A percentile compares a stretch with the other conserved stretches of the same genome.
phyloP scores from a whole-genome alignment of 768 basidiomycete genomes.

The Leccinum broughii region DNA sequence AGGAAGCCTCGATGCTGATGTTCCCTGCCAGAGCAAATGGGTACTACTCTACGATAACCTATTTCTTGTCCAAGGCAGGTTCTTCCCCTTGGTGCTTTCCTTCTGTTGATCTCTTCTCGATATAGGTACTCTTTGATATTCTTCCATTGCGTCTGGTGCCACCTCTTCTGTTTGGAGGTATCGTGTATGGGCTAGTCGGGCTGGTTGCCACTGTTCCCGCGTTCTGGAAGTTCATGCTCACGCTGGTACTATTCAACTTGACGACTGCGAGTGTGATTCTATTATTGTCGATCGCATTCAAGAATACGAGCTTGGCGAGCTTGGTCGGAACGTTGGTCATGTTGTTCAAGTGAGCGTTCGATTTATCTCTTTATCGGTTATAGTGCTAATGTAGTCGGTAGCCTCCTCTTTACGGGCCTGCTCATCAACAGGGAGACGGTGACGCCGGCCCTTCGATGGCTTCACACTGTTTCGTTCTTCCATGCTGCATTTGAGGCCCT shows the following conservation, averaged over 20 bases:
- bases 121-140: conserved; percentile 91
- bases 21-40: conserved; percentile 77
- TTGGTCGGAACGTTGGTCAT: conserved; percentile 94
- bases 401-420: conserved; percentile 92
- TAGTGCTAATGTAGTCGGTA: conserved; percentile 33
- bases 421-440: conserved; percentile 93
- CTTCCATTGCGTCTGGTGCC: conserved; percentile 93
- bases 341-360: conserved; percentile 88
- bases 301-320: conserved; percentile 85
- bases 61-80: conserved; percentile 88
- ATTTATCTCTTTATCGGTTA: conserved; percentile 2
- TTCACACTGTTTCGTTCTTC: conserved; percentile 95
- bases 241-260: conserved; percentile 94
- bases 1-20: background rate
- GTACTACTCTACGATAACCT: conserved; percentile 96
- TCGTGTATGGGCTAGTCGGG: conserved; percentile 93
- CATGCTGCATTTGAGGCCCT: conserved; percentile 98
- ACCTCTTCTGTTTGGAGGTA: conserved; percentile 92
- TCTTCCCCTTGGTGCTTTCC: background rate
- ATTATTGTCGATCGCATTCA: conserved; percentile 85
- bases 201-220: conserved; percentile 85
- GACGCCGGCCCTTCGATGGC: conserved; percentile 69
- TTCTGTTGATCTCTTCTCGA: background rate
- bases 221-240: conserved; percentile 99
- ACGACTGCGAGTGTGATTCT: conserved; percentile 92